Evolutionary conservation across 202 grass and related monocot species (phyloP).

Genomic region (Brachypodium distachyon): DNA sequence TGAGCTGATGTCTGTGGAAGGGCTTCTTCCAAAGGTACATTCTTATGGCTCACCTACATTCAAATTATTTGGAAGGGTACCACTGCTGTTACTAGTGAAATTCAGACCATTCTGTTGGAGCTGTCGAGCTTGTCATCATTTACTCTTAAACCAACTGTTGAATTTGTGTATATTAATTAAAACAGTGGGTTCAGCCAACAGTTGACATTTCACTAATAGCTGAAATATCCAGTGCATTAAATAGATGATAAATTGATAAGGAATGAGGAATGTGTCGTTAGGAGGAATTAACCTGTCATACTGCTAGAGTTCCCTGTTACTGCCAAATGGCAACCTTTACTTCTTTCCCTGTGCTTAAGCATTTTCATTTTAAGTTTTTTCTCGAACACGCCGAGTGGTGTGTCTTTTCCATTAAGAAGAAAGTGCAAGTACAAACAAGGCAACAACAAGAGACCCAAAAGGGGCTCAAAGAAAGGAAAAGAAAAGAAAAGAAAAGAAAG

Average conservation of each 20-base stretch:
- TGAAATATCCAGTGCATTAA: neutral
- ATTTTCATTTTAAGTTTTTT: neutral
- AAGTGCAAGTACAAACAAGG: no score
- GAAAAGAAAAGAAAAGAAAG: no score
- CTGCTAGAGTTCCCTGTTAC: neutral
- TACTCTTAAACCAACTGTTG: neutral
- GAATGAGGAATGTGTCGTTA: neutral
- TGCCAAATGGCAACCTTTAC: neutral
- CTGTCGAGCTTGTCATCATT: neutral
- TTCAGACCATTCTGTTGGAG: neutral
- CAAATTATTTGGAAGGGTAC: neutral
- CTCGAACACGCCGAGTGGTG: no score
- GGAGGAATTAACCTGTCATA: neutral
- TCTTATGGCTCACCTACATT: neutral
- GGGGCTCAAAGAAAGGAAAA: no score
- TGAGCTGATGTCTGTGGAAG: slow-evolving; percentile 42
- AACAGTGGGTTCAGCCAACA: neutral
- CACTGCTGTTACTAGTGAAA: neutral
- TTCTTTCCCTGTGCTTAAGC: neutral
- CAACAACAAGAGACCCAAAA: no score
- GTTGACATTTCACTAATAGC: slow-evolving; percentile 4
- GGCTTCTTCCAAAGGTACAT: slow-evolving; percentile 56
- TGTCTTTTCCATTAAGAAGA: no score
- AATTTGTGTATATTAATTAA: neutral
- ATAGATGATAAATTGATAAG: neutral